A percentile compares a stretch with the other conserved stretches of the same genome.
phyloP scores from a whole-genome alignment of 2,329 filamentous ascomycete genomes.

The Aureobasidium mangrovei region DNA sequence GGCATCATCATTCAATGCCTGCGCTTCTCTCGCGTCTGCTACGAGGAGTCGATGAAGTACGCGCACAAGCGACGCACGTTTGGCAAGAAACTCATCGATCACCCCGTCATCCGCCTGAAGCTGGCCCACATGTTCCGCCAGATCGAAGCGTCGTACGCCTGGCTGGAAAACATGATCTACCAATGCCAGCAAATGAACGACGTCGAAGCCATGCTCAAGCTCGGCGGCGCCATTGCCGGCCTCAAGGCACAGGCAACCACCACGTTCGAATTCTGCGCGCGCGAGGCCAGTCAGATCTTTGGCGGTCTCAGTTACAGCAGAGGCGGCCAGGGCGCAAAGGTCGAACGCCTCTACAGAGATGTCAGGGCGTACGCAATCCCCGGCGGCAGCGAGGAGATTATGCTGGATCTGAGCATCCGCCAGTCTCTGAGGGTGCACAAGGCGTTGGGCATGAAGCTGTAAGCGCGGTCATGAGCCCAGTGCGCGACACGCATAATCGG shows the following conservation, averaged over 20 bases:
- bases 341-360: slow-evolving; percentile 90
- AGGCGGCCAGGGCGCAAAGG: slow-evolving; percentile 89
- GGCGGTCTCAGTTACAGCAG: slow-evolving; percentile 86
- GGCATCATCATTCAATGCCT: slow-evolving; percentile 97
- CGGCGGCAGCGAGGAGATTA: slow-evolving; percentile 94
- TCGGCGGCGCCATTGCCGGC: slow-evolving; percentile 86
- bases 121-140: slow-evolving; percentile 97
- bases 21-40: slow-evolving; percentile 93
- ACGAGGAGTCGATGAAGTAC: slow-evolving; percentile 93
- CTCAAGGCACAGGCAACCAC: slow-evolving; percentile 90
- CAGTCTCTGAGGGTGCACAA: slow-evolving; percentile 84
- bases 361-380: slow-evolving; percentile 92
- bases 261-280: slow-evolving; percentile 95
- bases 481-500: neutral
- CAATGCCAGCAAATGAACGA: slow-evolving; percentile 91
- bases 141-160: slow-evolving; percentile 93
- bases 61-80: slow-evolving; percentile 96
- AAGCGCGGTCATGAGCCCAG: slow-evolving; percentile 23
- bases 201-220: slow-evolving; percentile 88
- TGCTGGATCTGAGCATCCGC: slow-evolving; percentile 91
- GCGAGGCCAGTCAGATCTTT: slow-evolving; percentile 95
- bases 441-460: slow-evolving; percentile 93
- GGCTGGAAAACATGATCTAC: slow-evolving; percentile 91
- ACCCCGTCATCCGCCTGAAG: slow-evolving; percentile 95
- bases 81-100: slow-evolving; percentile 91